These are phyloP conservation scores for Penicillium corylophilum DNA, from an alignment of 2,329 filamentous ascomycete genomes.

Conservation along the genomic window DNA sequence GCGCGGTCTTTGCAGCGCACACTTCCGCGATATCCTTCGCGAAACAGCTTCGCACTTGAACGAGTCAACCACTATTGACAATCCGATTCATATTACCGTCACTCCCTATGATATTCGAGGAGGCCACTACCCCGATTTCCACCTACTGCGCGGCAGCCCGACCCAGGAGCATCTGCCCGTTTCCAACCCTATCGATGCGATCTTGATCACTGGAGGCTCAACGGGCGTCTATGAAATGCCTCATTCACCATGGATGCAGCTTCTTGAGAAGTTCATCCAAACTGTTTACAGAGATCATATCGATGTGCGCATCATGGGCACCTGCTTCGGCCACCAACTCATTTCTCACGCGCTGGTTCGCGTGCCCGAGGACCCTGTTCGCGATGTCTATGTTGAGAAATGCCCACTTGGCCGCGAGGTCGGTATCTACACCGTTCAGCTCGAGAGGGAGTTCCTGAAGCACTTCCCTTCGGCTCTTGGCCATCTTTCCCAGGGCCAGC, in stretches of 20 bases:
- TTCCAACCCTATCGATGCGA: constrained; percentile 24
- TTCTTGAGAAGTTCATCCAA: constrained; percentile 27
- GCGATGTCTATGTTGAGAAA: constrained; percentile 25
- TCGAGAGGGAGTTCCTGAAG: constrained; percentile 17
- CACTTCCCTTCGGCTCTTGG: constrained; percentile 16
- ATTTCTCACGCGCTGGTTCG: constrained; percentile 26
- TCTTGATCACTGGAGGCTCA: constrained; percentile 35
- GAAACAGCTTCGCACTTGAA: constrained; percentile 25
- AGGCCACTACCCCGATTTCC: constrained; percentile 26
- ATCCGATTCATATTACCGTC: constrained; percentile 21
- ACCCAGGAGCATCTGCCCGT: constrained; percentile 12
- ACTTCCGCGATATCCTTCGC: constrained; percentile 26
- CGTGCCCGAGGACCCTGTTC: constrained; percentile 13
- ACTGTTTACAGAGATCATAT: constrained; percentile 28
- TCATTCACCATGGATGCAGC: constrained; percentile 30
- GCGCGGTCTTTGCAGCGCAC: constrained; percentile 26
- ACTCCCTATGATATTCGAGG: constrained; percentile 28
- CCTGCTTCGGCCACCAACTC: constrained; percentile 37
- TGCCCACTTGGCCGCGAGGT: constrained; percentile 25
- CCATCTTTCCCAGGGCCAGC: constrained; percentile 12
- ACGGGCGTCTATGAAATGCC: constrained; percentile 29
- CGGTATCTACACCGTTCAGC: constrained; percentile 21
- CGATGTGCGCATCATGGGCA: constrained; percentile 33
- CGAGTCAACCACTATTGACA: constrained; percentile 10
- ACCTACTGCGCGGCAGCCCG: constrained; percentile 17